Evolutionary conservation across 192 early-diverging fungal genomes (phyloP), one percentile per base, ranked within the genome.

Genomic region (Podila horticola): DNA sequence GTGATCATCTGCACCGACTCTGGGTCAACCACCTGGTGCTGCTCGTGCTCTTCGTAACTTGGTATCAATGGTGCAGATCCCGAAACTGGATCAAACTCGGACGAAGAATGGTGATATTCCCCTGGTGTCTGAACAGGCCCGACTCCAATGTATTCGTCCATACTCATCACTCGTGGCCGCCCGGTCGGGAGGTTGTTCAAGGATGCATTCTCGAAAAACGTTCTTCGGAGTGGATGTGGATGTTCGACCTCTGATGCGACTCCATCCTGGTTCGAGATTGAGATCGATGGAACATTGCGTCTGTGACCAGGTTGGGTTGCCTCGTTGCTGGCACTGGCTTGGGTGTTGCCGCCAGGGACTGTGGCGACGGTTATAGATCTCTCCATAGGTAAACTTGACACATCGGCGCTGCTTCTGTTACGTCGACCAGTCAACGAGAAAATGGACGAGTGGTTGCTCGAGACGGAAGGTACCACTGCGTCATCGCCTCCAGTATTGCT

Each of bases 41-140:
- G 64, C 5, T 72, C 64, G 52, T 79, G 76, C 26, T 79, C 76
- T 4, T 57, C 65, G 38, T 79, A 79, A 28, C 70, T 79, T 7
- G 76, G 76, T 20, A 79, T 79, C 65, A 79, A 64, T 1, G 75
- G 75, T 29, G 48, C 70, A 8, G 76, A 72, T 24, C 70, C 70
- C 2, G 12, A 33, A 10, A 61, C 26, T 30, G 30, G 59, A 26
- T 61, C 59, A 61, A 61, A 55, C 41, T 57, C 67, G 9, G 57
- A 38, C 19, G 26, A 24, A 28, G 26, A 31, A 38, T 31, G 36
- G 6, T 38, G 57, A 48, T 45, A 41, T 34, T 24, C 6, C 20
- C 22, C 58, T 45, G 55, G 26, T 62, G 51, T 4, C 17, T 51
- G 20, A 2, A 69, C 61, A n/a, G 57, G 64, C 34, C 50, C 76